Evolutionary conservation across 768 basidiomycete species (phyloP), one percentile per base, ranked within the genome.

Genomic region (Podaxis carcinomalis): DNA sequence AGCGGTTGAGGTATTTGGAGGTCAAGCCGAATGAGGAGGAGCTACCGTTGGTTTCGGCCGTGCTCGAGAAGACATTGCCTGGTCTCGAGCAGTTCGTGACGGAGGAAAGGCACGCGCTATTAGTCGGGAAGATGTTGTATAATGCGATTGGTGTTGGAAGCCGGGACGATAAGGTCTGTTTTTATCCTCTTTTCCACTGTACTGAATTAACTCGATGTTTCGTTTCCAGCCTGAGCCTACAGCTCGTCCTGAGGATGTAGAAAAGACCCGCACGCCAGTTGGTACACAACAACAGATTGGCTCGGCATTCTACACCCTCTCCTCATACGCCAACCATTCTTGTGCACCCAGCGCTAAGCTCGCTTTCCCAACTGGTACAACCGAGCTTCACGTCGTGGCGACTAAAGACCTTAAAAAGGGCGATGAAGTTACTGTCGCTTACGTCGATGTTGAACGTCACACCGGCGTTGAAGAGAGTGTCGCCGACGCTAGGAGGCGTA

Each of bases 261-360:
- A 93, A 69, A 80, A 81, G 70, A 88, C 90, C 2, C 86, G 92
- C 57, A 92, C 90, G 5, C 88, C 90, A 2, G 77, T 82, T 59
- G 92, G 92, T 58, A 92, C 91, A 11, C 73, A 82, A 51, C 85
- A 80, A 27, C 92, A 94, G 74, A 75, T 92, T 50, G 92, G 92
- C 55, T 80, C 81, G 52, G 92, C 86, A 14, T 74, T 92, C 66
- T 94, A 91, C 71, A 78, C 83, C 23, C 79, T 92, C 53, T 92
- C 92, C 1, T 83, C 90, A 37, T 92, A 93, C 74, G 78, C 91
- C 53, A 72, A 79, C 3, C 92, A 94, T 72, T 91, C 90, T 6
- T 94, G 92, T 71, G 69, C 76, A 9, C 92, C 92, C 39, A 82
- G 79, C 53, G 83, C 85, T 7, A 79, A 81, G 3, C 86, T 90